Base-by-base conservation (phyloP, 768 basidiomycete species). In the Tephrocybe rancida region DNA sequence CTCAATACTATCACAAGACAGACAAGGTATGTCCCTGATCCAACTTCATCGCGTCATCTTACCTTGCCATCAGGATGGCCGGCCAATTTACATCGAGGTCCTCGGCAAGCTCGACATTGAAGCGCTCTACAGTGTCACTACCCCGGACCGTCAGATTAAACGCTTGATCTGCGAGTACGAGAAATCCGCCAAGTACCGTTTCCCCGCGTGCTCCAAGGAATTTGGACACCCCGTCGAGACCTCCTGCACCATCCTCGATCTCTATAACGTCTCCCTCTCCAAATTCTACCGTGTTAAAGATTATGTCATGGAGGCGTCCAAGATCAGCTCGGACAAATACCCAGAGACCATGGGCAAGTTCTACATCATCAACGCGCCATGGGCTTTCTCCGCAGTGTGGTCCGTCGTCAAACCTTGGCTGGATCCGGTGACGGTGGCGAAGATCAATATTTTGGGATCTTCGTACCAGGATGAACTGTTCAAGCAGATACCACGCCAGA, bases 291-390 rank as follows among this genome's bases (percentile, higher is more conserved):
- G 82, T 64, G 95, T 98, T 73, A 95, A 92, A 74, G 90, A 92
- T 72, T 96, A 94, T 76, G 89, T 98, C 38, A 81, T 78, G 56
- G 70, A 82, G 19, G 90, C 94, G 0, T 75, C 88, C 0, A 65
- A 68, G 24, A 87, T 99, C 70, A 92, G 92, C 10, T 95, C 97
- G 70, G 83, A 97, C 75, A 80, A 89, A 60, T 98, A 95, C 70
- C 92, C 94, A 1, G 92, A 96, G 70, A 85, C 80, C 60, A 93
- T 98, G 96, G 96, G 96, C 76, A 92, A 91, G 68, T 98, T 99
- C 78, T 99, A 92, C 79, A 95, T 98, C 80, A 90, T 97, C 81
- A 98, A 98, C 66, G 91, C 93, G 0, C 96, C 96, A 0, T 98
- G 89, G 86, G 80, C 85, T 47, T 99, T 99, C 77, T 82, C 83